Evolutionary conservation across 768 basidiomycete species (phyloP), one percentile per base, ranked within the genome.

Genomic region (Boletellus ananiceps): DNA sequence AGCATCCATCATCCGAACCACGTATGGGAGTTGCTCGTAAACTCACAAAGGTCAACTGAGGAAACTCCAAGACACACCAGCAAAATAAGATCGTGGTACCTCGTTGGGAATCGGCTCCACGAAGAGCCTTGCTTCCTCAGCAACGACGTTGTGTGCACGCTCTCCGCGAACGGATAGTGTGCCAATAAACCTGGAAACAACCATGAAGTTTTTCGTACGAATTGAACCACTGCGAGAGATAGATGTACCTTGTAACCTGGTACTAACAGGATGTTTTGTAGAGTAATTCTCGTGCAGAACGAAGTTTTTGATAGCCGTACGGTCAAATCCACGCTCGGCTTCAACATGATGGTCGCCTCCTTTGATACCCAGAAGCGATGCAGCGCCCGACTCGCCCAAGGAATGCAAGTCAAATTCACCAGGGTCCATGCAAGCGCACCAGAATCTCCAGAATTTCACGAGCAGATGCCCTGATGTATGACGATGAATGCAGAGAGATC

Each of bases 1-100:
- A 0, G 91, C 89, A 59, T 97, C 96, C 86, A 98, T 91, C 93
- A 95, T 95, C 29, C 84, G 76, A 93, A n/a, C n/a, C n/a, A n/a
- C n/a, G n/a, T n/a, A n/a, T n/a, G n/a, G n/a, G n/a, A n/a, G n/a
- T n/a, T n/a, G n/a, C n/a, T n/a, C n/a, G n/a, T n/a, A 59, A 86
- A 88, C 90, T 94, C 44, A 44, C 12, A 29, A 42, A 15, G 12
- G n/a, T n/a, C n/a, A 31, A 14, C 9, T 54, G 21, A 65, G 42
- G 21, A 11, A 50, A 27, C 9, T 25, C 47, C 35, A 5, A 32
- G 38, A n/a, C n/a, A 23, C 37, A 23, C 27, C 14, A 16, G 5
- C 4, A 35, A 38, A 25, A 16, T 13, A 49, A 21, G n/a, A 23
- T 0, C 3, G 15, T 55, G 61, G 3, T 35, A 91, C 91, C 74